Evolutionary conservation across 2,329 filamentous ascomycete genomes (phyloP), one percentile per base, ranked within the genome.

Genomic region (Colletotrichum sp.): DNA sequence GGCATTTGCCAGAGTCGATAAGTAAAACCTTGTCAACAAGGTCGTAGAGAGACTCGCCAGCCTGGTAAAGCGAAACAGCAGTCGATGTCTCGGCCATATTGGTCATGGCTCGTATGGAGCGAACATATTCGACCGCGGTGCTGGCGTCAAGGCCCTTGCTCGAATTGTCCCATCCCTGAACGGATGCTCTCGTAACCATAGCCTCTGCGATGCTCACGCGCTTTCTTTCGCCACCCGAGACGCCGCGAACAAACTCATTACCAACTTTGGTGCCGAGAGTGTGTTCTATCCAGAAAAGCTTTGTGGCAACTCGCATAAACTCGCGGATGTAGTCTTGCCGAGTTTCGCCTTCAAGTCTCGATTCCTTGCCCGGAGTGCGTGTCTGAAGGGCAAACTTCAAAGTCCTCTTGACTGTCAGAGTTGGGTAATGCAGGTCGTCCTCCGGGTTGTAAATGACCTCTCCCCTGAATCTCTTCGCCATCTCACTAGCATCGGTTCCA

Each of bases 161-260:
- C 4, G 89, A 91, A 76, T 94, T 94, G 78, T 93, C 94, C 94
- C 94, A 96, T 76, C 92, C 93, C 82, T 94, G 93, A 3, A 91
- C 86, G 57, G 89, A 92, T 3, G 91, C 90, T n/a, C 87, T 84
- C 2, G 86, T 87, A 12, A 90, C 88, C 73, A 94, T 91, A 8
- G 93, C 93, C 83, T 96, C 94, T 9, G 93, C 93, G 78, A 96
- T 95, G 67, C 91, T 93, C 8, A 96, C 94, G 81, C 94, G 91
- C 84, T 96, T 95, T 77, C 91, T 88, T 81, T 94, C 92, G 48
- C 92, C 92, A 12, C 92, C 92, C 27, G 88, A 91, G 3, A 94
- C 89, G 13, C 86, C 86, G 25, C 93, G 89, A 11, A 94, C 88
- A 34, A 91, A 89, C 76, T 93, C 92, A 77, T 94, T 91, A 3